A percentile compares a stretch with the other conserved stretches of the same genome.
Evolutionary conservation across 2,329 filamentous ascomycete genomes (phyloP).

Genomic region (Fusarium nurragi): DNA sequence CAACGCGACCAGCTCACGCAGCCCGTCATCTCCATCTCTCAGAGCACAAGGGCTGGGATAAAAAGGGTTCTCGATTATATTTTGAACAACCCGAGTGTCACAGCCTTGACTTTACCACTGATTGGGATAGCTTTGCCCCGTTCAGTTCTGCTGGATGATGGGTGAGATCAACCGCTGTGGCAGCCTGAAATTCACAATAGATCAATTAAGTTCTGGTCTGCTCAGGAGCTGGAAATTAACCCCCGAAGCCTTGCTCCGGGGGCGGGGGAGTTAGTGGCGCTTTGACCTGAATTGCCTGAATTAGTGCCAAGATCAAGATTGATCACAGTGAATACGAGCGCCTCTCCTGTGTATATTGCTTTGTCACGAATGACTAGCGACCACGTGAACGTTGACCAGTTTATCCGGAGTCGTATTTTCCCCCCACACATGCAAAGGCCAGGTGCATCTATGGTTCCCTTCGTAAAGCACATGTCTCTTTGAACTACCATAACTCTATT

Average conservation of each 20-base stretch:
- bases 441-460: no score
- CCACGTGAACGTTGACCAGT: no score
- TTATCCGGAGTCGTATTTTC: no score
- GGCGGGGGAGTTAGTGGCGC: neutral
- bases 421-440: no score
- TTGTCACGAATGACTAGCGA: no score
- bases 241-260: neutral
- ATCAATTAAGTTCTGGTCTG: no score
- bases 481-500: no score
- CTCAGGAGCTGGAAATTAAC: neutral
- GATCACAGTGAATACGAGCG: neutral
- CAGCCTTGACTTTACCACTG: neutral
- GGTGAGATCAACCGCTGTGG: neutral
- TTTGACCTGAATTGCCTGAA: neutral
- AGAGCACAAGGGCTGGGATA: neutral
- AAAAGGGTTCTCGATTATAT: conserved; percentile 2
- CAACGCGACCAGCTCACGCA: neutral
- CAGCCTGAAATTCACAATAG: no score
- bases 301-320: neutral
- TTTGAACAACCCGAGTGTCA: neutral
- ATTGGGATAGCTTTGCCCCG: neutral
- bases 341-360: neutral
- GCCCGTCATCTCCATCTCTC: neutral
- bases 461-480: no score
- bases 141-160: neutral